Evolutionary conservation across 371 early-diverging fungal genomes (phyloP).

Genomic region (Catenaria anguillulae): DNA sequence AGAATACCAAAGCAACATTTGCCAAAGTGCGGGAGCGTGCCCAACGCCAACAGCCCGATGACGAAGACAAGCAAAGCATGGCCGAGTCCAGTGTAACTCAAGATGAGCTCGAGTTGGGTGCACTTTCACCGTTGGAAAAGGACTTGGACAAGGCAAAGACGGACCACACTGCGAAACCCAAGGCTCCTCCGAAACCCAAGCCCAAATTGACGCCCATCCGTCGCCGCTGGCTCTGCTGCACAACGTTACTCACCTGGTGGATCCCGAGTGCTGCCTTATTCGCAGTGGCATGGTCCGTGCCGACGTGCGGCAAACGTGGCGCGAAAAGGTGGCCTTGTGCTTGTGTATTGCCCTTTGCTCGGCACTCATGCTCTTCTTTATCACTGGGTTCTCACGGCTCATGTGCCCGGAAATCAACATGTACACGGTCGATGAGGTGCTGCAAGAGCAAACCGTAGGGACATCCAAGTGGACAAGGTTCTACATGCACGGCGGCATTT

Average conservation of each 20-base stretch:
- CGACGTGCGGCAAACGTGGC: constrained; percentile 84
- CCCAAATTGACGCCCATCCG: constrained; percentile 38
- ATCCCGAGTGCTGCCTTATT: constrained; percentile 53
- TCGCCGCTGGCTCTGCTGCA: constrained; percentile 51
- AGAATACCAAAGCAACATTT: background rate
- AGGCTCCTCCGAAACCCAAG: background rate
- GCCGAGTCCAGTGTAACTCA: background rate
- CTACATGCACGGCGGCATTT: background rate
- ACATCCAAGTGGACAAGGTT: constrained; percentile 10
- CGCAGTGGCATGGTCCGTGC: constrained; percentile 46
- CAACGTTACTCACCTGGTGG: constrained; percentile 56
- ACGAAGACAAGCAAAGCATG: background rate
- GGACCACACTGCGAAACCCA: too few relatives aligned
- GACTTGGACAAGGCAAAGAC: constrained; percentile 8
- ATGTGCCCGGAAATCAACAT: constrained; percentile 36
- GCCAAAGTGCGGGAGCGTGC: constrained; percentile 8
- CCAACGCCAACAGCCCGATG: constrained; percentile 30
- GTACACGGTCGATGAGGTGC: constrained; percentile 28
- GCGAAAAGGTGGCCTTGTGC: constrained; percentile 79
- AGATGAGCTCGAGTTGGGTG: background rate
- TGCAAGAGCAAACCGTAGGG: constrained; percentile 25
- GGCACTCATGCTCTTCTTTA: constrained; percentile 36
- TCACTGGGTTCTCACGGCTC: constrained; percentile 34
- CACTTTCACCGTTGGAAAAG: background rate
- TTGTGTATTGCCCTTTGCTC: constrained; percentile 44